Evolutionary conservation across 2,329 filamentous ascomycete genomes (phyloP).

Genomic region (Fusarium haematococcum): DNA sequence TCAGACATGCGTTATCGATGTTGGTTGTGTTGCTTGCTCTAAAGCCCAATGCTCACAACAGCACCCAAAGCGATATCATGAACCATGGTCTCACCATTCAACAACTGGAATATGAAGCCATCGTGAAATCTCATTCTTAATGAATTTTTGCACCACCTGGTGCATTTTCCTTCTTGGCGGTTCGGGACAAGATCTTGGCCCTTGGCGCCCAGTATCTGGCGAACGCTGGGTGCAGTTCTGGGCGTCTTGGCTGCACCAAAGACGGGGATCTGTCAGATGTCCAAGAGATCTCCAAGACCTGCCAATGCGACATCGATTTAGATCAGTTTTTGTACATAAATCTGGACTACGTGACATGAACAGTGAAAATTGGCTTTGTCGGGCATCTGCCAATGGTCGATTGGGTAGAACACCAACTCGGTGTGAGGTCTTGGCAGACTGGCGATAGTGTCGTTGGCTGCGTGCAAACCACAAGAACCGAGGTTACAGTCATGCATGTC

Average conservation of each 20-base stretch:
- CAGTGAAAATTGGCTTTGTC: background rate
- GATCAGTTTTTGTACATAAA: background rate
- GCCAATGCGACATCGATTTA: slow-evolving; percentile 21
- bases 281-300: slow-evolving; percentile 44
- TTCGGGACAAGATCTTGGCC: slow-evolving; percentile 32
- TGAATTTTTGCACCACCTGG: slow-evolving; percentile 42
- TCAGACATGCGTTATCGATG: background rate
- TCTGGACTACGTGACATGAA: background rate
- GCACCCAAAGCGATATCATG: background rate
- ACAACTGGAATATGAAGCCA: slow-evolving; percentile 14
- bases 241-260: slow-evolving; percentile 41
- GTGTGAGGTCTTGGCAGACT: background rate
- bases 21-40: background rate
- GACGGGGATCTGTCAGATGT: slow-evolving; percentile 33
- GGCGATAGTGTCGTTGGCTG: background rate
- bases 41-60: background rate
- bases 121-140: slow-evolving; percentile 4
- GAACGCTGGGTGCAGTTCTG: slow-evolving; percentile 38
- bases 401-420: background rate
- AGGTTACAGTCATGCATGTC: background rate
- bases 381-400: background rate
- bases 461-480: background rate
- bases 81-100: background rate
- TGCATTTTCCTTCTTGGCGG: slow-evolving; percentile 41
- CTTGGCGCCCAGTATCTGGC: slow-evolving; percentile 39